Percentiles rank a stretch among this genome's conserved stretches.
These are phyloP conservation scores for carrot (Daucus carota) DNA, from an alignment of 129 eudicot genomes.

Conservation along the genomic window DNA sequence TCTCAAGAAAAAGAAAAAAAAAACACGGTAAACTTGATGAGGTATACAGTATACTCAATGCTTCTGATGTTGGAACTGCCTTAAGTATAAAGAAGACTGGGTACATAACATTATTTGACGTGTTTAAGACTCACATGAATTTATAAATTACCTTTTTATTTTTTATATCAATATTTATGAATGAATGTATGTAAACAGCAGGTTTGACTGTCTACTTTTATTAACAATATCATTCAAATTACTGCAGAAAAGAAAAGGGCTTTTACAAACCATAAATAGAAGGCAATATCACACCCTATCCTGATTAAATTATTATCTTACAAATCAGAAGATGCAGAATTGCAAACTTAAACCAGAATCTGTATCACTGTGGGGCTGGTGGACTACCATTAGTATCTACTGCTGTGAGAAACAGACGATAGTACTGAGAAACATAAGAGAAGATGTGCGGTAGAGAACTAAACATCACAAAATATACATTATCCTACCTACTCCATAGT, in stretches of 20 bases:
- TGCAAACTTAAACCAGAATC: too few relatives aligned
- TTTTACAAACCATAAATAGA: too few relatives aligned
- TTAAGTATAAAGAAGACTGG: not conserved
- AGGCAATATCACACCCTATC: too few relatives aligned
- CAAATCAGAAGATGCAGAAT: too few relatives aligned
- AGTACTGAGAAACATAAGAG: too few relatives aligned
- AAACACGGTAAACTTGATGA: not conserved
- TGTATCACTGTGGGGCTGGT: too few relatives aligned
- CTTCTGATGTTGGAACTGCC: not conserved
- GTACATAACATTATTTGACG: not conserved
- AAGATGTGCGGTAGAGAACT: too few relatives aligned
- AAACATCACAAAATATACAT: too few relatives aligned
- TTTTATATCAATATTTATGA: not conserved
- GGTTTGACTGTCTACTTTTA: not conserved
- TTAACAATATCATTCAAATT: not conserved
- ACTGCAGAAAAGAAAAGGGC: not conserved
- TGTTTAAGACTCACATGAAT: not conserved
- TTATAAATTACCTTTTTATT: not conserved
- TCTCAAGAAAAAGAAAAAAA: not conserved
- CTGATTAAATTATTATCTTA: too few relatives aligned
- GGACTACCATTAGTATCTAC: not conserved
- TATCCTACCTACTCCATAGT: too few relatives aligned
- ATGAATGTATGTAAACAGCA: not conserved
- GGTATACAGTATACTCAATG: not conserved
- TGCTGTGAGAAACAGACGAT: not conserved